phyloP scores from a whole-genome alignment of 495 filamentous ascomycete genomes.

The Cryomyces minteri region DNA sequence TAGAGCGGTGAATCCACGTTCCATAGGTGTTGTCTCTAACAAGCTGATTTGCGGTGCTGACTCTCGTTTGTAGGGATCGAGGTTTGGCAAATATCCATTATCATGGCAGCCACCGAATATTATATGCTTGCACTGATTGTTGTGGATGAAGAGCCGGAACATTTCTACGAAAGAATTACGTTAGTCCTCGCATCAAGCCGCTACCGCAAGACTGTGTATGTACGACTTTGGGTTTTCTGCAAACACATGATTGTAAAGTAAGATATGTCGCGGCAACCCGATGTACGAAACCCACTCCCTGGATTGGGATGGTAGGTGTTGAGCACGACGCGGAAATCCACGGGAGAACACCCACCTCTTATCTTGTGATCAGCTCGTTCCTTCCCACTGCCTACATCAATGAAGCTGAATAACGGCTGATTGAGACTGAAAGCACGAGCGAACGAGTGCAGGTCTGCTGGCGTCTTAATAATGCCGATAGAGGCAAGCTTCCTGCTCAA shows the following conservation, averaged over 20 bases:
- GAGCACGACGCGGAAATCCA: no score
- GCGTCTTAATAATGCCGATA: constrained; percentile 12
- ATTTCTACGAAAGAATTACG: constrained; percentile 8
- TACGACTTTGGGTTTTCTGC: no score
- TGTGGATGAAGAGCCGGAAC: constrained; percentile 19
- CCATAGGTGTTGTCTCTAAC: constrained; percentile 14
- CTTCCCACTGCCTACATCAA: constrained; percentile 22
- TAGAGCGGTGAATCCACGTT: constrained; percentile 13
- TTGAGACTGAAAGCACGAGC: constrained; percentile 18
- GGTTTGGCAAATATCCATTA: constrained; percentile 20
- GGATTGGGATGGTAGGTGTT: not conserved
- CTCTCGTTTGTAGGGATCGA: constrained; percentile 18
- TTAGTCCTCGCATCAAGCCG: not conserved
- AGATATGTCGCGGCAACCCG: no score
- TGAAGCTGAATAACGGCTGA: constrained; percentile 21
- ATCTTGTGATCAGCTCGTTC: constrained; percentile 23
- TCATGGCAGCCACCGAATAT: constrained; percentile 23
- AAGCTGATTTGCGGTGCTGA: constrained; percentile 14
- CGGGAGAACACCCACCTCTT: constrained; percentile 11
- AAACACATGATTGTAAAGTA: no score
- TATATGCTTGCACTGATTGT: constrained; percentile 23
- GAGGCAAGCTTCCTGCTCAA: constrained; percentile 14
- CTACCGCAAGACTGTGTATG: no score
- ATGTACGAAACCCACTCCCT: no score
- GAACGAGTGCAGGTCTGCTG: constrained; percentile 14